Conservation (phyloP, 306 rosid species). For the Inga oerstediana region DNA sequence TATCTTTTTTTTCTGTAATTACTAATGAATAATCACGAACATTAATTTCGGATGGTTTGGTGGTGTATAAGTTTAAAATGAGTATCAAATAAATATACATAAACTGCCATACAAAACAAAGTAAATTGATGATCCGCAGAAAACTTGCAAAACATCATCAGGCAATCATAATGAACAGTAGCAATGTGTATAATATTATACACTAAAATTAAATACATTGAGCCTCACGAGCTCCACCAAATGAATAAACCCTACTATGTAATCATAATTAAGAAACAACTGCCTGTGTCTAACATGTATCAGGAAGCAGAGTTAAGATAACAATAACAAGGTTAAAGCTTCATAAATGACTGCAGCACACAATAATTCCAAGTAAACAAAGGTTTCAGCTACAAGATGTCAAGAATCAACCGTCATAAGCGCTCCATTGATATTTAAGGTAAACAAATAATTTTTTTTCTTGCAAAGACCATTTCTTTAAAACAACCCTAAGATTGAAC, state of each 20-base stretch:
- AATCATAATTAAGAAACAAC: neutral
- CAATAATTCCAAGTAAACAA: neutral
- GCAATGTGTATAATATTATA: neutral
- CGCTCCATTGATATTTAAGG: neutral
- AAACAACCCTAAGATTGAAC: neutral
- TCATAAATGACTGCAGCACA: constrained; percentile 19
- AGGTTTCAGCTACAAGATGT: constrained; percentile 2
- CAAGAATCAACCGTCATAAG: neutral
- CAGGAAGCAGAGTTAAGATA: neutral
- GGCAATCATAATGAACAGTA: neutral
- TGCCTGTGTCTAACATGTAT: neutral
- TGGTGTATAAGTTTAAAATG: neutral
- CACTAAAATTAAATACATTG: neutral
- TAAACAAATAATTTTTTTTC: neutral
- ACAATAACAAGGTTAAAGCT: constrained; percentile 1
- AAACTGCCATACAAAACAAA: neutral
- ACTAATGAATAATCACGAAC: neutral
- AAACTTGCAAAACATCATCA: neutral
- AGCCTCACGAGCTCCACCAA: constrained; percentile 11
- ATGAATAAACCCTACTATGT: neutral
- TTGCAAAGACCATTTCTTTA: neutral
- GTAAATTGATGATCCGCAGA: neutral
- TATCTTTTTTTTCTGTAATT: neutral
- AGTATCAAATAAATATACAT: neutral
- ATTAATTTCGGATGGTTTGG: constrained; percentile 13